Evolutionary conservation across 768 basidiomycete species (phyloP).

Genomic region (Trametes cingulata): DNA sequence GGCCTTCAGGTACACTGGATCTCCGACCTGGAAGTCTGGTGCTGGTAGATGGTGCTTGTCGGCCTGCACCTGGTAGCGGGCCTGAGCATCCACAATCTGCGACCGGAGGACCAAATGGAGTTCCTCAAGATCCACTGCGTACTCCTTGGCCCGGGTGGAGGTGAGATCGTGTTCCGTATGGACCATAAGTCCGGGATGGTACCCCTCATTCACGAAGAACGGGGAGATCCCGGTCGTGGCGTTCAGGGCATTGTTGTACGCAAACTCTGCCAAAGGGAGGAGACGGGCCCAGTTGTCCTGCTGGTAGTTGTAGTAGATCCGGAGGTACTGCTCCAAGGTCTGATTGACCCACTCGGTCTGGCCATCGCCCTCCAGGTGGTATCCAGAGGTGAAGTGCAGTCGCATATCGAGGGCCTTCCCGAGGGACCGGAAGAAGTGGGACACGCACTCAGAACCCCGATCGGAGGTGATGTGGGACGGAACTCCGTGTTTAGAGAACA

Average conservation of each 20-base stretch:
- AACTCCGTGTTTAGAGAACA: no score
- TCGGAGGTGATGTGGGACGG: constrained; percentile 16
- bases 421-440: constrained; percentile 16
- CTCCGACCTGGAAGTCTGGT: no score
- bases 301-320: constrained; percentile 33
- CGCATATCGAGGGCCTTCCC: background rate
- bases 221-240: background rate
- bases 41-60: no score
- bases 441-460: constrained; percentile 13
- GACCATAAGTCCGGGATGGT: constrained; percentile 17
- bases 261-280: constrained; percentile 35
- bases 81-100: no score
- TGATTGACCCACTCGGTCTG: constrained; percentile 44
- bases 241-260: constrained; percentile 29
- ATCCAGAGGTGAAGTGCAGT: constrained; percentile 34
- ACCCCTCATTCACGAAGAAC: constrained; percentile 12
- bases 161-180: constrained; percentile 16
- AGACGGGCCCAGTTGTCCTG: constrained; percentile 38
- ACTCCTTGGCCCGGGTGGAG: no score
- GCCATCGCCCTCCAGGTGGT: constrained; percentile 44
- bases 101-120: no score
- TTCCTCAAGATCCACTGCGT: no score
- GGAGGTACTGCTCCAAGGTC: constrained; percentile 40
- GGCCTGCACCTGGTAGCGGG: no score
- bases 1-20: no score